phyloP scores from a whole-genome alignment of 106 monocot genomes.

The Cymbidium sinense region DNA sequence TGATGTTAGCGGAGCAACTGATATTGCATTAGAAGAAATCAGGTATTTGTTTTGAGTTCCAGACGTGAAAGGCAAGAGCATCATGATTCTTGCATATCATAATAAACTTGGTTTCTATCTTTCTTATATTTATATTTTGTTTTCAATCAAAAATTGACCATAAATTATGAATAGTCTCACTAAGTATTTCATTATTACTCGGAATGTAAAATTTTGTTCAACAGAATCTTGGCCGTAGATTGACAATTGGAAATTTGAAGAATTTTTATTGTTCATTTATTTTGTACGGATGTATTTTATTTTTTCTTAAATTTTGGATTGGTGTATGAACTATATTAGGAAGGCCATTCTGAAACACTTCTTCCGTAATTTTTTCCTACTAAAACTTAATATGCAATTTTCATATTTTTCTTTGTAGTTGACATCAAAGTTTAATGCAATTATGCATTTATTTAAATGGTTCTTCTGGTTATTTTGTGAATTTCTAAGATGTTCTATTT shows the following conservation, averaged over 20 bases:
- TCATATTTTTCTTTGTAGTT: not conserved
- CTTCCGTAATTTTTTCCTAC: not conserved
- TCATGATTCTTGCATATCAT: not conserved
- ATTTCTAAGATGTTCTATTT: not conserved
- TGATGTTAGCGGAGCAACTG: not conserved
- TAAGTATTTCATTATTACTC: not conserved
- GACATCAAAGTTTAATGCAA: not conserved
- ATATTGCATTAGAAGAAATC: not conserved
- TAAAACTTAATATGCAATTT: not conserved
- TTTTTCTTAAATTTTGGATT: not conserved
- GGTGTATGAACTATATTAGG: not conserved
- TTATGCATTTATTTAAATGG: too few relatives aligned
- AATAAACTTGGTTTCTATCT: not conserved
- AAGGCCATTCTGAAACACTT: not conserved
- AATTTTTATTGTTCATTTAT: not conserved
- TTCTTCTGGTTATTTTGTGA: not conserved
- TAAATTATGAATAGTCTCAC: not conserved
- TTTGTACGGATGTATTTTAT: not conserved
- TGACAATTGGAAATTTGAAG: not conserved
- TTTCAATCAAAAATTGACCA: not conserved
- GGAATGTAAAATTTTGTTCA: not conserved
- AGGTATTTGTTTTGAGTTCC: not conserved
- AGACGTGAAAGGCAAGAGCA: not conserved
- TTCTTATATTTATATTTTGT: not conserved
- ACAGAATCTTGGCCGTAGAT: not conserved